Conservation (phyloP, 192 early-diverging fungal genomes). For the Chytriomyces sp. region DNA sequence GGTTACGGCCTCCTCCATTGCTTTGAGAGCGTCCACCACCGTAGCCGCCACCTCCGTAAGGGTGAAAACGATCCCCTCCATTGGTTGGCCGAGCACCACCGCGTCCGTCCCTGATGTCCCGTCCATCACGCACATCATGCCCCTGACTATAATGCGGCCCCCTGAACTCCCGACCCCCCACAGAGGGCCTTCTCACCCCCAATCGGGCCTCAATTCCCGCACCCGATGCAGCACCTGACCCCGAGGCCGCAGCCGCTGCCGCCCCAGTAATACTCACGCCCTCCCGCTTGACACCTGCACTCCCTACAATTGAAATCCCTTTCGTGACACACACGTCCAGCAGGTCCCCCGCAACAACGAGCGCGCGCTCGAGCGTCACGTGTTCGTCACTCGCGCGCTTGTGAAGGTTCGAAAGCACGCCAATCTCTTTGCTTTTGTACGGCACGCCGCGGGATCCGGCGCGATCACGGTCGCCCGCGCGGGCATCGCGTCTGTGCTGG, state of each 20-base stretch:
- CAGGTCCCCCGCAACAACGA: slow-evolving; percentile 15
- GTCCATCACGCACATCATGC: too few relatives aligned
- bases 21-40: neutral
- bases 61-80: slow-evolving; percentile 2
- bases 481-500: neutral
- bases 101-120: too few relatives aligned
- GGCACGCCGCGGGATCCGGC: neutral
- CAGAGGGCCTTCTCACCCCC: neutral
- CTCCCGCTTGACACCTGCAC: neutral
- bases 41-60: slow-evolving; percentile 1
- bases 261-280: neutral
- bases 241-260: neutral
- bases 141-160: neutral
- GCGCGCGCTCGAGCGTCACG: neutral
- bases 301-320: slow-evolving; percentile 18
- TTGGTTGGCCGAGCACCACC: too few relatives aligned
- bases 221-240: neutral
- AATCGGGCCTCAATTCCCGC: neutral
- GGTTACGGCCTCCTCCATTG: too few relatives aligned
- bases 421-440: slow-evolving; percentile 16
- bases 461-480: neutral
- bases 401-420: neutral
- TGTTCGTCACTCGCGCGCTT: neutral
- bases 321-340: slow-evolving; percentile 6
- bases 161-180: neutral